Base-by-base conservation (phyloP, 1,284 basidiomycete genomes). In the Sporisorium scitamineum region DNA sequence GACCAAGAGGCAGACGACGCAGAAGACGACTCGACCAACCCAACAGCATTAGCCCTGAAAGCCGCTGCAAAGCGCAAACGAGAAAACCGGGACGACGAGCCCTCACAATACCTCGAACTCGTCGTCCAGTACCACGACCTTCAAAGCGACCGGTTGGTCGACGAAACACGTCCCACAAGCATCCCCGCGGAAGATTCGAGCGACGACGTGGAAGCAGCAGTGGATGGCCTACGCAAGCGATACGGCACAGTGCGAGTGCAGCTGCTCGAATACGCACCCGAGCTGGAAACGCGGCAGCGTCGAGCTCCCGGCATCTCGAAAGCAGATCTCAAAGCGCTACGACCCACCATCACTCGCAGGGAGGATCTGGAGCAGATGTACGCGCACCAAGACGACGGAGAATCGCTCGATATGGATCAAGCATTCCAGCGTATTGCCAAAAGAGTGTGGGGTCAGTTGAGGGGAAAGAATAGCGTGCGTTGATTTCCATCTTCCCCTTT, bases 351-450 rank as follows among this genome's bases (percentile, higher is more conserved):
- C 5, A 59, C 45, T 34, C 29, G 69, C 9, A 44, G 73, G 18
- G 22, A 71, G 41, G 73, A 76, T 67, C 58, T 76, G 34, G 73
- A 76, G 53, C 50, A 55, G 14, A 32, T 61, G 18, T 76, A 68
- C 34, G 57, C 65, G 4, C 61, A 59, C n/a, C 44, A 63, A 18
- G 41, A 59, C 34, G 73, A 76, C 22, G 73, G 73, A n/a, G 73
- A 76, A 48, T 58, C 58, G 13, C 41, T 61, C 32, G 73, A 76
- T 13, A 64, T 76, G 64, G 68, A 76, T 52, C 52, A 71, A n/a
- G 73, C 73, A 0, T 71, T 76, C 47, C 51, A 58, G 3, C n/a
- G 22, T 9, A 24, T 76, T 11, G 73, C 65, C 1, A 14, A 54
- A 9, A 45, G 41, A 10, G 54, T 71, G 20, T 76, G 73, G 69